Conservation (phyloP, 225 moss, liverwort and hornwort genomes). For the Ulota crispa region DNA sequence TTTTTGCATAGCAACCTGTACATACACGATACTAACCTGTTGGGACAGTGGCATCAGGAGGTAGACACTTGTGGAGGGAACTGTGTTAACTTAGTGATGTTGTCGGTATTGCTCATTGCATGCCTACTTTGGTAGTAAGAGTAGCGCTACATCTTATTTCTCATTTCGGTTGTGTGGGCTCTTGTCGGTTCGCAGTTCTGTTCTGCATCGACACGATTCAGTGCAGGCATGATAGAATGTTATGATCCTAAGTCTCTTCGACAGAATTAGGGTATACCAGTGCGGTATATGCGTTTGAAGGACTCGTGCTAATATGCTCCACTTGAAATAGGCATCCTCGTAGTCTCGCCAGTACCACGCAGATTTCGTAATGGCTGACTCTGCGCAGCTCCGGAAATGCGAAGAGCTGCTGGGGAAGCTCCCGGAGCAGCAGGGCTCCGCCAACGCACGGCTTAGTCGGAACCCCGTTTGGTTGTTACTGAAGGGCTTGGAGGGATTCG, state of each 20-base stretch:
- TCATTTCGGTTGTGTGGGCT: not conserved
- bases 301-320: not conserved
- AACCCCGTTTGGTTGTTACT: conserved; percentile 21
- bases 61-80: not conserved
- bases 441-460: not conserved
- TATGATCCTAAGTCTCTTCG: not conserved
- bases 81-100: not conserved
- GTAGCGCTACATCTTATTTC: not conserved
- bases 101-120: conserved; percentile 25
- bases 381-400: conserved; percentile 23
- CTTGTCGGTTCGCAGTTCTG: not conserved
- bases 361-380: conserved; percentile 20
- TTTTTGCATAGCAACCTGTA: not conserved
- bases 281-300: not conserved
- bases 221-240: not conserved
- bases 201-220: not conserved
- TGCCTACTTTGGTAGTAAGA: not conserved
- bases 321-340: not conserved
- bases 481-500: conserved; percentile 31
- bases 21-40: not conserved
- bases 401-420: conserved; percentile 17
- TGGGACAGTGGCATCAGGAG: not conserved
- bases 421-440: not conserved
- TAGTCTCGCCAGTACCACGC: conserved; percentile 3
- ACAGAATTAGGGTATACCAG: conserved; percentile 13